Evolutionary conservation across 2,329 filamentous ascomycete genomes (phyloP), one percentile per base, ranked within the genome.

Genomic region (Claviceps capensis): DNA sequence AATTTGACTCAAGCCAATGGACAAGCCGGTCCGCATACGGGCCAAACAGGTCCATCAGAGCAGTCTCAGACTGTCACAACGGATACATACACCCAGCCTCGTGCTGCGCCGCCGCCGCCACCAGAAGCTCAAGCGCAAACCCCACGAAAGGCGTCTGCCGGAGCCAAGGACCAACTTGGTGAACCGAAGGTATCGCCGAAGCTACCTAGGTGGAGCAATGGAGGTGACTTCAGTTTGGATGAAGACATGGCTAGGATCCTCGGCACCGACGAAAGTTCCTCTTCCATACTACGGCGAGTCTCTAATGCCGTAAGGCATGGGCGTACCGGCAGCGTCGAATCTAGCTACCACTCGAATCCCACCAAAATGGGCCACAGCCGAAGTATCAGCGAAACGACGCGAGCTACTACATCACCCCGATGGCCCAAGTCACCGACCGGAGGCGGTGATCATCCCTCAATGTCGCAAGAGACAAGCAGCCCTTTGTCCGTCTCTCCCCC

Each of bases 261-360:
- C 54, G 85, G 82, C 42, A 83, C 81, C 19, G 88, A 91, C 54
- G 86, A 89, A 63, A 75, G 77, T 44, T 84, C 82, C 36, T 83
- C 87, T 26, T 91, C 87, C 1, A 86, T 96, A 55, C 73, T 97
- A 56, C 86, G 88, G 53, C 82, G 88, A 50, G 86, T 96, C 42
- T 97, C 93, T 7, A 95, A 95, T 64, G 90, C 88, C 49, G 89
- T 96, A 53, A 87, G 89, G 57, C 93, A 97, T 67, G 89, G 89
- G 51, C 84, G 93, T 57, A 95, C 87, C 64, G 87, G 83, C 66
- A 96, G 90, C 65, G 81, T 86, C 56, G 81, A 83, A 59, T 72
- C 74, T 26, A 71, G 69, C 59, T 71, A 66, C 17, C 52, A 65
- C 38, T 45, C 51, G 26, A 47, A 64, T 55, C 63, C 67, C 37